Percentiles rank a stretch among this genome's conserved stretches.
Conservation (phyloP, 176 grass and related monocot genomes). For the Musa troglodytarum region DNA sequence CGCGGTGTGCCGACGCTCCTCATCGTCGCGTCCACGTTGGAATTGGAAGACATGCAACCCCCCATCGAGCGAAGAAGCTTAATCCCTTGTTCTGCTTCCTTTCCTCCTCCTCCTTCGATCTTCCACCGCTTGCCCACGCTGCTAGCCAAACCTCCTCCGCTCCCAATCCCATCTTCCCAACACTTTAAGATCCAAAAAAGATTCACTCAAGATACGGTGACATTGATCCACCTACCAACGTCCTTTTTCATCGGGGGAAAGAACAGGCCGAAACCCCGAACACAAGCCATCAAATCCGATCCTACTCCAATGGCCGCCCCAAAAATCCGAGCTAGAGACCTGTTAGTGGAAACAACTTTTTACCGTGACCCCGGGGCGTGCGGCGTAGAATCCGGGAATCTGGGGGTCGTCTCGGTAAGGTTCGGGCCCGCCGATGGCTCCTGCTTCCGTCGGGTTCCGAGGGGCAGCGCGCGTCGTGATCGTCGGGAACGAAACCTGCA, state of each 20-base stretch:
- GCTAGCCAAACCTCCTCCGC: constrained; percentile 27
- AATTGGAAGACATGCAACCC: constrained; percentile 72
- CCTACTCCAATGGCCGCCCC: neutral
- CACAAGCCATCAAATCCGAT: neutral
- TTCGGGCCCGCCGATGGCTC: no score
- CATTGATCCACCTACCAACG: neutral
- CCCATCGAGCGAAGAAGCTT: constrained; percentile 54
- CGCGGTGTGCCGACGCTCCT: constrained; percentile 40
- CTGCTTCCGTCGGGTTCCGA: no score
- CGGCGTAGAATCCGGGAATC: no score
- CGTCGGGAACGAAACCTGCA: no score
- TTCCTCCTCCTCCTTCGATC: constrained; percentile 9
- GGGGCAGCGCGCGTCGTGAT: no score
- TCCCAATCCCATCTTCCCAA: constrained; percentile 38
- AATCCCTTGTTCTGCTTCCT: constrained; percentile 34
- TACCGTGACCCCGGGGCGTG: no score
- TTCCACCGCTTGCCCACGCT: constrained; percentile 26
- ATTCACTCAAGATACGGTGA: neutral
- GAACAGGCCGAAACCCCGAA: neutral
- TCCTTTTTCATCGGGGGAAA: neutral
- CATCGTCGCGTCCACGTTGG: constrained; percentile 78
- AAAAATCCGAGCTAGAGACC: neutral
- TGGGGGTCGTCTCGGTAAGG: no score
- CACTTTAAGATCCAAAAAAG: neutral
- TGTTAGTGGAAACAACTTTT: no score